phyloP scores from a whole-genome alignment of 1,139 yeast genomes.

The Casaregolazyma lundiana region DNA sequence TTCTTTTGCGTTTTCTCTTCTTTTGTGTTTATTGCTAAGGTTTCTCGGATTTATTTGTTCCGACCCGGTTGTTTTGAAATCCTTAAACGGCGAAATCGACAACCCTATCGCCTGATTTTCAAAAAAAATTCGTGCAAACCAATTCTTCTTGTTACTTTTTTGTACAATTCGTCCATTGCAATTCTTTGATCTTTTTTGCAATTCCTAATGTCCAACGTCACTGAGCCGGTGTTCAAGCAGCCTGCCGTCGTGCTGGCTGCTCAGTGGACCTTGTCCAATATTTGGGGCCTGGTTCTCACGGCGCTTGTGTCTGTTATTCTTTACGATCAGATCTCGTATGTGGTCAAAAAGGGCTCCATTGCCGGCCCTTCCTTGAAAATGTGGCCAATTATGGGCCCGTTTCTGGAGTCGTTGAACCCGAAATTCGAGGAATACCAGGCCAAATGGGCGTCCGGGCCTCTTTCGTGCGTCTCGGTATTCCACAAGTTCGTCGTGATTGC shows the following conservation, averaged over 20 bases:
- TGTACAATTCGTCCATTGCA: too few relatives aligned
- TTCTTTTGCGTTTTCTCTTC: too few relatives aligned
- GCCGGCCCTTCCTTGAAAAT: constrained; percentile 85
- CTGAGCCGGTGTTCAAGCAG: constrained; percentile 1
- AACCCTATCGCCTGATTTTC: too few relatives aligned
- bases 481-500: constrained; percentile 98
- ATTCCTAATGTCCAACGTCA: constrained; percentile 4
- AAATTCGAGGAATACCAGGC: constrained; percentile 89
- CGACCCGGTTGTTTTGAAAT: too few relatives aligned
- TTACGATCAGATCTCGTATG: constrained; percentile 78
- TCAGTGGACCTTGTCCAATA: constrained; percentile 11
- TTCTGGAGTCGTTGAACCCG: constrained; percentile 91
- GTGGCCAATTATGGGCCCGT: constrained; percentile 96
- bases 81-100: too few relatives aligned
- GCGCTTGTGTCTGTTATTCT: constrained; percentile 49
- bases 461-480: constrained; percentile 94
- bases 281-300: constrained; percentile 48
- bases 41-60: too few relatives aligned
- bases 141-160: too few relatives aligned
- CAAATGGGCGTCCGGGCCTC: constrained; percentile 92
- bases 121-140: too few relatives aligned
- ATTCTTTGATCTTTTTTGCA: background rate
- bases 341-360: constrained; percentile 73
- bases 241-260: constrained; percentile 4
- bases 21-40: too few relatives aligned